Percentiles rank a stretch among this genome's conserved stretches.
Conservation (phyloP, 163 green algal genomes). For the Volvox carteri region DNA sequence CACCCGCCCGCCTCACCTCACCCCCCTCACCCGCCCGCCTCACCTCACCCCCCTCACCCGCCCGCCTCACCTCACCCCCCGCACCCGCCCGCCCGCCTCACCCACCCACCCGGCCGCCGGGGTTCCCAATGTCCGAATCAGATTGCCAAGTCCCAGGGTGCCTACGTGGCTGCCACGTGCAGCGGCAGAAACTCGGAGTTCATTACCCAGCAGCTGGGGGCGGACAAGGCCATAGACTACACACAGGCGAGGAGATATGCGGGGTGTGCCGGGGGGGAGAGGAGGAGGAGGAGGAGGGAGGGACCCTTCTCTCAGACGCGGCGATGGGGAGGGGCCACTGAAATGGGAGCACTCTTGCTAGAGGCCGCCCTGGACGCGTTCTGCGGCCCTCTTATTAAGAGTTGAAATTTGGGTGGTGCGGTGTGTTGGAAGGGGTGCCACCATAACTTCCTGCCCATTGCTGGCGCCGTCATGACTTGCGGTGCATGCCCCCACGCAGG, state of each 20-base stretch:
- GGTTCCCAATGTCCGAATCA: too few relatives aligned
- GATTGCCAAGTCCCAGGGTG: constrained; percentile 75
- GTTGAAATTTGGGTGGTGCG: neutral
- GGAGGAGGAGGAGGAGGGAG: neutral
- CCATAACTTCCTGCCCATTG: too few relatives aligned
- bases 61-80: neutral
- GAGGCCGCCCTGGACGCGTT: neutral
- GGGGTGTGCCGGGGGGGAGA: neutral
- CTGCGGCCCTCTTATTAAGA: neutral
- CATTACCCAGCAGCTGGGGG: constrained; percentile 65
- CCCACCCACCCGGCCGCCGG: too few relatives aligned
- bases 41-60: too few relatives aligned
- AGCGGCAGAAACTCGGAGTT: constrained; percentile 70
- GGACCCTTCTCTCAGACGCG: neutral
- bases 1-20: too few relatives aligned
- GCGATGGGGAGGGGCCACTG: too few relatives aligned
- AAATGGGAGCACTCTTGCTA: neutral
- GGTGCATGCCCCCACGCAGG: too few relatives aligned
- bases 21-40: neutral
- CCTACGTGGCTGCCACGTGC: constrained; percentile 72
- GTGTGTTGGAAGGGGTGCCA: too few relatives aligned
- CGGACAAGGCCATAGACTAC: constrained; percentile 79
- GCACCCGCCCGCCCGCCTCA: neutral
- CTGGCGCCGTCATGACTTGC: too few relatives aligned
- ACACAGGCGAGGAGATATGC: constrained; percentile 27